A percentile compares a stretch with the other conserved stretches of the same genome.
These are phyloP conservation scores for Euphorbia lathyris DNA, from an alignment of 345 rosid genomes.

Conservation along the genomic window DNA sequence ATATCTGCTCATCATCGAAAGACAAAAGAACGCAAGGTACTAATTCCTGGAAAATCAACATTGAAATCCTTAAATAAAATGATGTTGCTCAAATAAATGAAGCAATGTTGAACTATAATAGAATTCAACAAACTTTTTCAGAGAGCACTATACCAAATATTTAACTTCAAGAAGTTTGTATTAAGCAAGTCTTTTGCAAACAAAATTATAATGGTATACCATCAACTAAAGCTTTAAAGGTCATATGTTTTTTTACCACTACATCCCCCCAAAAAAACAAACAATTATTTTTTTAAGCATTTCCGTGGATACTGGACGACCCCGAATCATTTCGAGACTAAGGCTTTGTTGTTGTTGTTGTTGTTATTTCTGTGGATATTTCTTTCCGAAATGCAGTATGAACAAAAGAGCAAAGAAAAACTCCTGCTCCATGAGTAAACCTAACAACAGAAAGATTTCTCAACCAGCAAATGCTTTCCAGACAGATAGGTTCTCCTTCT, in stretches of 20 bases:
- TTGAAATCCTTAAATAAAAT: constrained; percentile 1
- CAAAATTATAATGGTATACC: background rate
- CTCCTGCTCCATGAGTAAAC: background rate
- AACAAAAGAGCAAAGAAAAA: background rate
- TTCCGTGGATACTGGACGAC: too few species aligned
- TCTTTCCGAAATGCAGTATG: background rate
- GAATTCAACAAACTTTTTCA: background rate
- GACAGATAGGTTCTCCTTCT: background rate
- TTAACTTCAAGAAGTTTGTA: background rate
- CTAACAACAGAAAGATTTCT: background rate
- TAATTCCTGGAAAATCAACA: constrained; percentile 51
- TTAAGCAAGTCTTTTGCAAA: background rate
- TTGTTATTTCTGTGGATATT: background rate
- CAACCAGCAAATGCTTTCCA: background rate
- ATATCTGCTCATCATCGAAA: constrained; percentile 82
- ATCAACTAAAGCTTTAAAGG: background rate
- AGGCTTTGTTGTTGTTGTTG: too few species aligned
- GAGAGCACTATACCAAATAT: background rate
- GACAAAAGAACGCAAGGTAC: constrained; percentile 90
- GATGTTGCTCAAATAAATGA: background rate
- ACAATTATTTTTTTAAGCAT: too few species aligned
- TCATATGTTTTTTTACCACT: background rate
- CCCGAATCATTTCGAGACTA: too few species aligned
- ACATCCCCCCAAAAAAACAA: too few species aligned
- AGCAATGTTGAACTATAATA: constrained; percentile 2